phyloP scores from a whole-genome alignment of 768 basidiomycete species.

The Auricularia heimuer region DNA sequence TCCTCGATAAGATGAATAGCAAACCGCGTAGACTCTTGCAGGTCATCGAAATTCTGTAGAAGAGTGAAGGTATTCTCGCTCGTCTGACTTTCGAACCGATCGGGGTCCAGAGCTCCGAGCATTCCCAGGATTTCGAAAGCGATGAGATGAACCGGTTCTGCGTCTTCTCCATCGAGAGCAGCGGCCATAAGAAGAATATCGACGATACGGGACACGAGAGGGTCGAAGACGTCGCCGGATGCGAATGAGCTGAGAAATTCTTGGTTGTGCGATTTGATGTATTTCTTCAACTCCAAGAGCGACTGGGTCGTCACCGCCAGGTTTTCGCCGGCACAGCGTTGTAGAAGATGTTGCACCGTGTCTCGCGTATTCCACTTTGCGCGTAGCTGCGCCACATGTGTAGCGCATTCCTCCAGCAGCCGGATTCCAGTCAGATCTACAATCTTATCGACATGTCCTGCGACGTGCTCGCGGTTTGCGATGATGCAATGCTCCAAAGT shows the following conservation, averaged over 20 bases:
- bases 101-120: constrained; percentile 90
- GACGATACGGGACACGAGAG: constrained; percentile 58
- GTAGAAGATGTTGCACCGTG: constrained; percentile 49
- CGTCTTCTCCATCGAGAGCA: constrained; percentile 68
- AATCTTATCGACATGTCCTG: constrained; percentile 58
- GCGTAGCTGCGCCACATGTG: no score
- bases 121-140: constrained; percentile 88
- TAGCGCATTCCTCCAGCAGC: constrained; percentile 33
- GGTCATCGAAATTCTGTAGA: constrained; percentile 70
- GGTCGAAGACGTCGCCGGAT: constrained; percentile 81
- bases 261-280: constrained; percentile 34
- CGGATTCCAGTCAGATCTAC: constrained; percentile 68
- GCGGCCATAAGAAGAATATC: constrained; percentile 58
- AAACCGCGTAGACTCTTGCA: constrained; percentile 65
- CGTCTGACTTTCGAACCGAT: constrained; percentile 64
- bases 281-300: constrained; percentile 60
- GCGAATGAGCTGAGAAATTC: constrained; percentile 48
- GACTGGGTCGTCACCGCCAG: constrained; percentile 64
- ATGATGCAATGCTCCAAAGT: constrained; percentile 64
- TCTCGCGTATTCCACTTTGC: no score
- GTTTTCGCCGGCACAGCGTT: constrained; percentile 73
- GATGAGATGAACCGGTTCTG: constrained; percentile 52
- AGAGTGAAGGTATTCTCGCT: constrained; percentile 60
- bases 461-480: constrained; percentile 46
- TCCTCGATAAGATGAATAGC: constrained; percentile 79